Percentiles rank a stretch among this genome's conserved stretches.
Conservation (phyloP, 495 filamentous ascomycete species). For the Penicillium coprophilum region DNA sequence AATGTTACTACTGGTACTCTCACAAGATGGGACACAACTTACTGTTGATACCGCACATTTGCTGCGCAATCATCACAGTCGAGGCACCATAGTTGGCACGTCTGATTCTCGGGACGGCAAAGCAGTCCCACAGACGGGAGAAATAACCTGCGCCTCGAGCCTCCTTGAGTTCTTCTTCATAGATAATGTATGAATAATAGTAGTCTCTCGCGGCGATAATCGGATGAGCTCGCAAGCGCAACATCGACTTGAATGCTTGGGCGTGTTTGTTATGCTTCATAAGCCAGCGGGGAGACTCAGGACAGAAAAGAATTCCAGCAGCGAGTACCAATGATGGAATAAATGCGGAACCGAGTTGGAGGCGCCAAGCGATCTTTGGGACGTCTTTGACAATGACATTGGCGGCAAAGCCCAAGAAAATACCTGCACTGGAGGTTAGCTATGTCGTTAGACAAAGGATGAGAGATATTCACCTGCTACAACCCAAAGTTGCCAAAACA, state of each 20-base stretch:
- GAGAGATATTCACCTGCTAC: slow-evolving; percentile 19
- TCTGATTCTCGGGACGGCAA: slow-evolving; percentile 62
- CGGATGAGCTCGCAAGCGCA: slow-evolving; percentile 53
- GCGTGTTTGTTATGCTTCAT: slow-evolving; percentile 56
- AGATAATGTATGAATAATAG: slow-evolving; percentile 54
- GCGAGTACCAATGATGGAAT: slow-evolving; percentile 63
- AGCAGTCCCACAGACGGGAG: slow-evolving; percentile 57
- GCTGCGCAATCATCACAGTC: slow-evolving; percentile 63
- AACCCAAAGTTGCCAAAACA: slow-evolving; percentile 62
- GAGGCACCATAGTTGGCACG: slow-evolving; percentile 62
- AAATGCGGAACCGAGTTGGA: slow-evolving; percentile 66
- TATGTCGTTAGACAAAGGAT: neutral
- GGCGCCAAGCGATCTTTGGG: slow-evolving; percentile 59
- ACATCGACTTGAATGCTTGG: slow-evolving; percentile 55
- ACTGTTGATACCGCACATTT: slow-evolving; percentile 48
- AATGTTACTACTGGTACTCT: slow-evolving; percentile 7
- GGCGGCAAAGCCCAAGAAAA: slow-evolving; percentile 60
- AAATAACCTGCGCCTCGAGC: slow-evolving; percentile 49
- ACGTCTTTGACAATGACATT: slow-evolving; percentile 60
- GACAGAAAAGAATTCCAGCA: slow-evolving; percentile 61
- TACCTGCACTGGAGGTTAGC: slow-evolving; percentile 49
- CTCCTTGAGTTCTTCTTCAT: slow-evolving; percentile 50
- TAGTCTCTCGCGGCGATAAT: slow-evolving; percentile 37
- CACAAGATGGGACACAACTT: slow-evolving; percentile 24
- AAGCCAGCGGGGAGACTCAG: slow-evolving; percentile 67